Conservation (phyloP, 1,284 basidiomycete species). For the Pseudomicrostroma phylloplanum region DNA sequence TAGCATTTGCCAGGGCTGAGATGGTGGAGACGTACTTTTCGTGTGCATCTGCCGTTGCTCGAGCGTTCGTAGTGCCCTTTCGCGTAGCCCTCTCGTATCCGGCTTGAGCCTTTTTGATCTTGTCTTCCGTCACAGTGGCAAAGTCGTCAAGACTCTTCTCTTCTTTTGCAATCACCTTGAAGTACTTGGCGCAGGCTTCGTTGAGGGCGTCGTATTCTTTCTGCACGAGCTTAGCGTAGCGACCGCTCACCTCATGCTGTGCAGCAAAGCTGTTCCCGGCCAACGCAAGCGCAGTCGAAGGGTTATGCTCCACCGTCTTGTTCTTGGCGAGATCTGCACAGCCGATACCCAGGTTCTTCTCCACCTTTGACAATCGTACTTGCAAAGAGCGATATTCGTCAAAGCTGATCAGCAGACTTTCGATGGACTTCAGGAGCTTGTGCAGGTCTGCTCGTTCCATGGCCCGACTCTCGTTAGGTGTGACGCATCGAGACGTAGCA, state of each 20-base stretch:
- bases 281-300: slow-evolving; percentile 27
- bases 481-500: not conserved
- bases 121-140: slow-evolving; percentile 35
- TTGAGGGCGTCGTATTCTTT: slow-evolving; percentile 48
- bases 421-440: slow-evolving; percentile 42
- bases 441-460: slow-evolving; percentile 44
- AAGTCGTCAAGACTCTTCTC: slow-evolving; percentile 44
- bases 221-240: slow-evolving; percentile 41
- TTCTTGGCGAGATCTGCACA: slow-evolving; percentile 34
- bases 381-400: slow-evolving; percentile 47
- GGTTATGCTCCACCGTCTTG: slow-evolving; percentile 37
- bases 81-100: slow-evolving; percentile 36
- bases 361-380: slow-evolving; percentile 36
- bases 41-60: slow-evolving; percentile 36
- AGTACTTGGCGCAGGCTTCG: slow-evolving; percentile 45
- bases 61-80: slow-evolving; percentile 2
- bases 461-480: not conserved
- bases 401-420: slow-evolving; percentile 39
- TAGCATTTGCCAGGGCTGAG: slow-evolving; percentile 35
- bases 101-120: slow-evolving; percentile 47
- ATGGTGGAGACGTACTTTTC: slow-evolving; percentile 45
- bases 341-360: slow-evolving; percentile 41
- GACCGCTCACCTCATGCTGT: slow-evolving; percentile 32
- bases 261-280: slow-evolving; percentile 38
- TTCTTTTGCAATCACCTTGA: slow-evolving; percentile 48